Base-by-base conservation (phyloP, 495 filamentous ascomycete genomes). In the Cudoniella acicularis region DNA sequence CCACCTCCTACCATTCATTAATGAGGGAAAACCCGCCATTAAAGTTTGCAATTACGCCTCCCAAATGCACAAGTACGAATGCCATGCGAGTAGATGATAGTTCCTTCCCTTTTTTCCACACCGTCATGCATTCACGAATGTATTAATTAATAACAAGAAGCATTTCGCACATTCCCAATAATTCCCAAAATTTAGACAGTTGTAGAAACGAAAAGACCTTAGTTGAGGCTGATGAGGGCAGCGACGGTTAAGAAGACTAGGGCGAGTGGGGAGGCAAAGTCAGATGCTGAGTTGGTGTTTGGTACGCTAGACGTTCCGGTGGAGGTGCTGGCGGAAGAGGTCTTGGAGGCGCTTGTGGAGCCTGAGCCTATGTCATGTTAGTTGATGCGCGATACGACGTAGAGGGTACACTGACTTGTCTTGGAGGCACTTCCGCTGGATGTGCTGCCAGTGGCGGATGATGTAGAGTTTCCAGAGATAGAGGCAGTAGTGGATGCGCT, bases 201-300 rank as follows among this genome's bases (percentile, higher is more conserved):
- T 50, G 57, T 47, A 56, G 50, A 49, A 61, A 20, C 17, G 17
- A 42, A 50, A 50, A 27, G 2, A 18, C 20, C 51, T 42, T 61
- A 65, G 43, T 65, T 57, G 42, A 65, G 30, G 25, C 21, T 55
- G 17, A 61, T 4, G 27, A 65, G 23, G 4, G 62, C 62, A 1
- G 58, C 58, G 20, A 65, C 8, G 16, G 58, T 53, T 22, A 65
- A 36, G 54, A 65, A 51, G 49, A 65, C 54, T n/a, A 65, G 16
- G 2, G 62, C 62, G 16, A 65, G 51, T 17, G 62, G 62, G 18
- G 53, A 57, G 11, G 57, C 48, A 17, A 61, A 2, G 10, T 40
- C 45, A 1, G 40, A 11, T 21, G 50, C 62, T 4, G 58, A 58
- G 58, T 49, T 59, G 23, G 27, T 26, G 16, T 41, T 30, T 6